Conservation (phyloP, 495 filamentous ascomycete genomes). For the Zalerion maritima region DNA sequence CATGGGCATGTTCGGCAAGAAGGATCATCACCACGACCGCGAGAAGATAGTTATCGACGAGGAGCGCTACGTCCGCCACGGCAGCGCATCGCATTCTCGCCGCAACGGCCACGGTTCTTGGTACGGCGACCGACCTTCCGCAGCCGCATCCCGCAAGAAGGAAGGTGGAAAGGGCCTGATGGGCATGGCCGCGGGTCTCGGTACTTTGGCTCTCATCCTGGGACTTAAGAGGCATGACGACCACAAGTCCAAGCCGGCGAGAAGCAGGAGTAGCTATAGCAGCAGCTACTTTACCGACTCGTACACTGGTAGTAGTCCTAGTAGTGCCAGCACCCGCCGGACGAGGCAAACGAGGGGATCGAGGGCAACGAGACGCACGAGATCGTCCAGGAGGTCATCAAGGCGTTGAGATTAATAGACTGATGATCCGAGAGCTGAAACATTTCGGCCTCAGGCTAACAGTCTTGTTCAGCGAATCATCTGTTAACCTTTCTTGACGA, state of each 20-base stretch:
- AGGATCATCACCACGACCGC: constrained; percentile 25
- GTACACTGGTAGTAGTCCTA: constrained; percentile 30
- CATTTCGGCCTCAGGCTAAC: too few species aligned
- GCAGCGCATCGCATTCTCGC: constrained; percentile 21
- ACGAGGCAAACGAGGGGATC: constrained; percentile 17
- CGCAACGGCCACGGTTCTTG: too few species aligned
- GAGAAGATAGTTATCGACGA: constrained; percentile 49
- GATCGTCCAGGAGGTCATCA: constrained; percentile 9
- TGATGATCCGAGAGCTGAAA: too few species aligned
- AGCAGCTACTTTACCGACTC: constrained; percentile 33
- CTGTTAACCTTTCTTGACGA: neutral
- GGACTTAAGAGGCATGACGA: constrained; percentile 56
- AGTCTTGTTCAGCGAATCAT: neutral
- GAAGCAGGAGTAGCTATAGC: constrained; percentile 31
- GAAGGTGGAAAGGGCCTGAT: constrained; percentile 40
- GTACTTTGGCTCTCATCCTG: constrained; percentile 53
- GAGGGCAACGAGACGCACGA: constrained; percentile 11
- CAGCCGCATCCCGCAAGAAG: constrained; percentile 38
- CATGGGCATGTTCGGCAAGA: constrained; percentile 46
- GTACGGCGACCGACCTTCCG: constrained; percentile 34
- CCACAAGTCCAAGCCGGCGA: constrained; percentile 29
- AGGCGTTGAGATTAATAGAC: too few species aligned
- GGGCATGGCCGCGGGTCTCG: constrained; percentile 45
- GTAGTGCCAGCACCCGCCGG: constrained; percentile 27
- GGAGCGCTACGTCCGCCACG: constrained; percentile 48